These are phyloP conservation scores for Raphanus raphanistrum DNA, from an alignment of 345 rosid genomes.

Conservation along the genomic window DNA sequence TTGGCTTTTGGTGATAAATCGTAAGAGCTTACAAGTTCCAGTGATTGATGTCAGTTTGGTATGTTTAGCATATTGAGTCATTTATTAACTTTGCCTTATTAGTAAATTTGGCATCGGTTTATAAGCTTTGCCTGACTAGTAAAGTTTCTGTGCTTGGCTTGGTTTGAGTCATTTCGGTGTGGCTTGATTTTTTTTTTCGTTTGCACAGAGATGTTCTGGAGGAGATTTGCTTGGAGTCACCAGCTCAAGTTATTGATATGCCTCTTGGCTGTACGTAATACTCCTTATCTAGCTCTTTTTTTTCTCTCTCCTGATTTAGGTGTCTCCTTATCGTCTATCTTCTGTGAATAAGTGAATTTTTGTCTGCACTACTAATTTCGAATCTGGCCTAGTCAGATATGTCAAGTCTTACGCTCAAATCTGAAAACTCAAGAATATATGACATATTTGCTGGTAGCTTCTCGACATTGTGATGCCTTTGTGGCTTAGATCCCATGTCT, in stretches of 20 bases:
- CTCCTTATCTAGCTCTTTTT: conserved; percentile 5
- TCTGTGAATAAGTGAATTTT: background rate
- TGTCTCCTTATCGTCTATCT: background rate
- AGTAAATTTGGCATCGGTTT: background rate
- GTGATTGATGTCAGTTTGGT: conserved; percentile 39
- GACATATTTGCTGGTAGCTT: background rate
- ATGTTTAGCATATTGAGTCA: background rate
- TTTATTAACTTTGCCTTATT: background rate
- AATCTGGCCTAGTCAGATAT: background rate
- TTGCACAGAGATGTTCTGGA: conserved; percentile 75
- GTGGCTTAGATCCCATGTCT: conserved; percentile 11
- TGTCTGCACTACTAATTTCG: background rate
- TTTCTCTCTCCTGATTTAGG: conserved; percentile 9
- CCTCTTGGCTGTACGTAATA: conserved; percentile 79
- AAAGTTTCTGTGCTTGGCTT: conserved; percentile 45
- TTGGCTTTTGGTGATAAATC: no score
- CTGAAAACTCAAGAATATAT: background rate
- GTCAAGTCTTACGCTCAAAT: background rate
- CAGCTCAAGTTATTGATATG: conserved; percentile 82
- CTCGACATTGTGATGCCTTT: background rate
- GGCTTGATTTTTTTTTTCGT: background rate
- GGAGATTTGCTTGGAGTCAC: conserved; percentile 88
- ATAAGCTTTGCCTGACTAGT: background rate
- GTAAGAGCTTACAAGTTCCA: no score
- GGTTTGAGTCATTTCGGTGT: background rate